phyloP scores from a whole-genome alignment of 768 basidiomycete genomes.

The Hebeloma cylindrosporum region DNA sequence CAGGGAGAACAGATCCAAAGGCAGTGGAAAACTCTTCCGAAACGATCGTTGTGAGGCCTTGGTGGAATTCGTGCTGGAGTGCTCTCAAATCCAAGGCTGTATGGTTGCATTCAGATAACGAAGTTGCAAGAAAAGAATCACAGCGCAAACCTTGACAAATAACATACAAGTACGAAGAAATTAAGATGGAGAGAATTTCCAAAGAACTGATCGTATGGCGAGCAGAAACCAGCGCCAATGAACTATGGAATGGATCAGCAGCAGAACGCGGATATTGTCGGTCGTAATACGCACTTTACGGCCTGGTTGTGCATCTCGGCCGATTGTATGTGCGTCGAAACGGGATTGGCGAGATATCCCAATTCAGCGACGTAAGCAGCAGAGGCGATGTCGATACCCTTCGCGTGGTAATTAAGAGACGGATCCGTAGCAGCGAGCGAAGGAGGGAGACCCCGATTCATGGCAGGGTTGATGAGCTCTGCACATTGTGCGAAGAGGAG shows the following conservation, averaged over 20 bases:
- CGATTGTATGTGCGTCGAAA: conserved; percentile 80
- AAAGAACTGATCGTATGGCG: conserved; percentile 77
- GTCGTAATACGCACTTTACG: conserved; percentile 62
- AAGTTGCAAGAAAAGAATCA: neutral
- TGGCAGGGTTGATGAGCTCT: conserved; percentile 70
- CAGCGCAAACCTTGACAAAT: conserved; percentile 57
- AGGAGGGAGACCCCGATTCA: conserved; percentile 84
- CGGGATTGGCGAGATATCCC: conserved; percentile 80
- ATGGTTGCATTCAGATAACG: conserved; percentile 4
- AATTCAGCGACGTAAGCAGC: conserved; percentile 84
- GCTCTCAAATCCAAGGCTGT: conserved; percentile 81
- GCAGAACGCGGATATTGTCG: conserved; percentile 11
- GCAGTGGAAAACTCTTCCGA: conserved; percentile 47
- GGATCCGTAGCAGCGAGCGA: conserved; percentile 78
- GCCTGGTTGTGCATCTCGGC: conserved; percentile 95
- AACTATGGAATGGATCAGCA: conserved; percentile 43
- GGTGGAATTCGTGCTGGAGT: conserved; percentile 63
- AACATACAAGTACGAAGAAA: conserved; percentile 71
- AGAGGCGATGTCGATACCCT: conserved; percentile 82
- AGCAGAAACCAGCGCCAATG: conserved; percentile 80
- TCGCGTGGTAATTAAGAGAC: conserved; percentile 78
- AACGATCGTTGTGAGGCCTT: conserved; percentile 46
- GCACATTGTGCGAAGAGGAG: conserved; percentile 66
- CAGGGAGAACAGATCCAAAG: conserved; percentile 43
- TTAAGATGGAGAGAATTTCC: conserved; percentile 74